These are phyloP conservation scores for Balansia obtecta DNA, from an alignment of 2,329 filamentous ascomycete species.

Conservation along the genomic window DNA sequence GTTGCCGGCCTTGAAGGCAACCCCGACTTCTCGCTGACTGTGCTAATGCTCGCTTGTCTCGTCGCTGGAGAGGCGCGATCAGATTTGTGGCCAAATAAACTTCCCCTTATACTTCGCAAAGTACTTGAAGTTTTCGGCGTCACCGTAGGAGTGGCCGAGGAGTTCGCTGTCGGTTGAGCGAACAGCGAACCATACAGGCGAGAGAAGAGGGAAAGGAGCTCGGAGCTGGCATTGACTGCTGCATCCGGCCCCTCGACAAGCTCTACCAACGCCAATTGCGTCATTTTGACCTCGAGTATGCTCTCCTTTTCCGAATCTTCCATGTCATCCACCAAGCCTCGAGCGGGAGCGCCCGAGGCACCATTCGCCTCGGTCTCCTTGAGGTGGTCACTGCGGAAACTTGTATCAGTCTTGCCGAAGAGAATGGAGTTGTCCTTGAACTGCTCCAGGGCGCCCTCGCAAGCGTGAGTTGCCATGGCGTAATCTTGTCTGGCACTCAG, in stretches of 20 bases:
- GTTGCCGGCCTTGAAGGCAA: slow-evolving; percentile 22
- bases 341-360: slow-evolving; percentile 12
- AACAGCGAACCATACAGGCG: slow-evolving; percentile 56
- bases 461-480: slow-evolving; percentile 65
- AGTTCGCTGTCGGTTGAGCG: slow-evolving; percentile 32
- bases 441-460: slow-evolving; percentile 84
- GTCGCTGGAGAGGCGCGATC: slow-evolving; percentile 32
- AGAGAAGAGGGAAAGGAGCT: slow-evolving; percentile 71
- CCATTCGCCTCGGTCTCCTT: slow-evolving; percentile 36
- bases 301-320: slow-evolving; percentile 72
- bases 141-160: slow-evolving; percentile 29
- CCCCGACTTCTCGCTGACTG: slow-evolving; percentile 24
- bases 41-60: slow-evolving; percentile 25
- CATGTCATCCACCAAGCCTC: slow-evolving; percentile 63
- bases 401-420: slow-evolving; percentile 48
- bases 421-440: slow-evolving; percentile 61
- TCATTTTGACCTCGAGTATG: slow-evolving; percentile 92
- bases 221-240: slow-evolving; percentile 79
- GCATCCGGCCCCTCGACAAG: slow-evolving; percentile 70
- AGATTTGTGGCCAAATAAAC: slow-evolving; percentile 58
- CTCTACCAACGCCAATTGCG: slow-evolving; percentile 75
- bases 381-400: slow-evolving; percentile 54
- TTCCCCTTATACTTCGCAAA: slow-evolving; percentile 55
- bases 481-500: slow-evolving; percentile 82
- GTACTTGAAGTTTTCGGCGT: slow-evolving; percentile 63